Conservation (phyloP, 441 rosid species). For the Macaranga tanarius region DNA sequence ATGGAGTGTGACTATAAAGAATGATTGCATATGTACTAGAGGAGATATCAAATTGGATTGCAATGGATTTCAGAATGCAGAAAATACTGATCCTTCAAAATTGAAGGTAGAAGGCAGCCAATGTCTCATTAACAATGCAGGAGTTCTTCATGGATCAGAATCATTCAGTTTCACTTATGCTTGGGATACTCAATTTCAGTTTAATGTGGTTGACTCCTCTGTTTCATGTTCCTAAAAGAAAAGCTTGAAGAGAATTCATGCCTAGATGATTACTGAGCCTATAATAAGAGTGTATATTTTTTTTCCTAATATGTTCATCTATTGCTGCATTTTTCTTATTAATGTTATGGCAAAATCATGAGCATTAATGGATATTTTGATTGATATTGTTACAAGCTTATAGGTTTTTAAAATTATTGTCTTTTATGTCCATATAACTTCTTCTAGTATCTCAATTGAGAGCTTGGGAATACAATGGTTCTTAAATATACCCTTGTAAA, state of each 20-base stretch:
- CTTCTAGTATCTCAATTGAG: conserved; percentile 12
- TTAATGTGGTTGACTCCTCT: neutral
- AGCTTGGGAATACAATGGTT: too few relatives aligned
- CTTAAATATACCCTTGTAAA: too few relatives aligned
- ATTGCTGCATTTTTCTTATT: too few relatives aligned
- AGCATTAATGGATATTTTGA: too few relatives aligned
- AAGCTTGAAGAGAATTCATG: neutral
- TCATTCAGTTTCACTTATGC: conserved; percentile 7
- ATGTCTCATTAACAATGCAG: neutral
- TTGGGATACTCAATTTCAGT: neutral
- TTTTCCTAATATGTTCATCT: too few relatives aligned
- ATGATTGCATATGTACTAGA: neutral
- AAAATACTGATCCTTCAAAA: neutral
- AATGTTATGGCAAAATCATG: too few relatives aligned
- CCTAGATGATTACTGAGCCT: too few relatives aligned
- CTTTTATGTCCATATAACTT: too few relatives aligned
- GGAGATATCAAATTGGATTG: neutral
- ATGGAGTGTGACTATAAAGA: neutral
- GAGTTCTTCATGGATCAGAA: neutral
- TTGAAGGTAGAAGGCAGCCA: neutral
- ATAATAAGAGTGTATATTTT: too few relatives aligned
- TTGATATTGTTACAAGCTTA: too few relatives aligned
- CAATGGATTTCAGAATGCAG: neutral
- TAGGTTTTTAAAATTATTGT: too few relatives aligned
- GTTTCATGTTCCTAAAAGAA: neutral